phyloP scores from a whole-genome alignment of 108 stramenopile genomes.

The Nitzschia sp. region DNA sequence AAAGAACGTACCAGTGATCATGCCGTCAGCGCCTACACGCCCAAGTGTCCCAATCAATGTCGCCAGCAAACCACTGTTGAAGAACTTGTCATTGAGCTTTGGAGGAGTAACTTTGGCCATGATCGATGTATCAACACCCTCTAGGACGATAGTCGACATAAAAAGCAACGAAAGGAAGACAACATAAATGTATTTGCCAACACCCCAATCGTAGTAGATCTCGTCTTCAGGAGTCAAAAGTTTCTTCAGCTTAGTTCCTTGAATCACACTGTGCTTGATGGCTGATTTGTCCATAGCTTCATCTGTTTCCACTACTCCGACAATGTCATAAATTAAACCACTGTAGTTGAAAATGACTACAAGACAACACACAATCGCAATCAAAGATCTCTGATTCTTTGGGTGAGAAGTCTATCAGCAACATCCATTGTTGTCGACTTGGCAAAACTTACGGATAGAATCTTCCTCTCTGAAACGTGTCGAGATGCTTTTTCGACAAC shows the following conservation, averaged over 20 bases:
- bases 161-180: constrained; percentile 51
- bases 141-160: constrained; percentile 58
- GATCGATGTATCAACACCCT: constrained; percentile 65
- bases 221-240: constrained; percentile 14
- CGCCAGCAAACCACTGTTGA: constrained; percentile 61
- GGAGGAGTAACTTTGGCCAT: constrained; percentile 66
- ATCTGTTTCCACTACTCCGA: constrained; percentile 9
- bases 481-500: constrained; percentile 62
- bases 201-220: constrained; percentile 55
- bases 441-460: constrained; percentile 50
- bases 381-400: constrained; percentile 45
- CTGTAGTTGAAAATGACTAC: constrained; percentile 55
- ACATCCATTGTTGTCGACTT: too few species aligned
- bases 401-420: too few species aligned
- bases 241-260: constrained; percentile 5
- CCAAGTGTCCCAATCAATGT: constrained; percentile 69
- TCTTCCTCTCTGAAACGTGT: constrained; percentile 51
- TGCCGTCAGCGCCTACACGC: constrained; percentile 59
- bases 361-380: constrained; percentile 42
- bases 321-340: constrained; percentile 26
- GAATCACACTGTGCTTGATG: constrained; percentile 12
- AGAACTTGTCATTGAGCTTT: constrained; percentile 51
- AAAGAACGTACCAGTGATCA: constrained; percentile 41
- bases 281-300: neutral
- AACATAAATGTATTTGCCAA: constrained; percentile 49